Evolutionary conservation across 2,329 filamentous ascomycete species (phyloP).

Genomic region (Aspergillus sp.): DNA sequence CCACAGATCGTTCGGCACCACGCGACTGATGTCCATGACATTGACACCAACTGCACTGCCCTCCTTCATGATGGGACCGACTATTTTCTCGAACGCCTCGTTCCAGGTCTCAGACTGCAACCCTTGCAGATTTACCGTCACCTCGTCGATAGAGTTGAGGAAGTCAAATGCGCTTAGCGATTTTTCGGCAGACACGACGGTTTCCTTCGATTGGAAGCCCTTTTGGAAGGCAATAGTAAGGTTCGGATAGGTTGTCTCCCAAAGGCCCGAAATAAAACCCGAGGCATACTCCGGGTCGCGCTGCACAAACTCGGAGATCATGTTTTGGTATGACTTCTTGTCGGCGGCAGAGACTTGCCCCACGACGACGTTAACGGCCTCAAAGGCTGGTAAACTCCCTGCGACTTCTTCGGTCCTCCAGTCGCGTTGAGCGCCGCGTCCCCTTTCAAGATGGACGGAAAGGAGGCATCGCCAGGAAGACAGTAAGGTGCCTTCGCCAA

Average conservation of each 20-base stretch:
- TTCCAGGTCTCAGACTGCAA: neutral
- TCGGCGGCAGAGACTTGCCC: neutral
- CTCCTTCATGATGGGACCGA: neutral
- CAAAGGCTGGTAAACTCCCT: constrained; percentile 62
- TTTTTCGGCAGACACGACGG: neutral
- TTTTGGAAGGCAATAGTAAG: neutral
- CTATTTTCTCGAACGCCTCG: neutral
- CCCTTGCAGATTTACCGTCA: neutral
- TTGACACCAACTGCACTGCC: neutral
- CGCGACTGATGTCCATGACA: neutral
- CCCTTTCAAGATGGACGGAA: constrained; percentile 67
- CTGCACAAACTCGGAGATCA: neutral
- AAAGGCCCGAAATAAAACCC: neutral
- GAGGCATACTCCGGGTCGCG: neutral
- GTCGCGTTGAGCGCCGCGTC: constrained; percentile 76
- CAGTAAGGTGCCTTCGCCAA: neutral
- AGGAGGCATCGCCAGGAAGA: neutral
- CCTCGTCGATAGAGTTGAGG: neutral
- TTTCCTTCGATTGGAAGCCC: neutral
- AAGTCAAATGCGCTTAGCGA: neutral
- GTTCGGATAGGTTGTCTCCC: neutral
- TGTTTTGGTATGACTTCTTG: neutral
- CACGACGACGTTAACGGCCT: neutral
- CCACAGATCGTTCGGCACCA: neutral
- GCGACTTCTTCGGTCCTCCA: constrained; percentile 79